Evolutionary conservation across 305 asterid genomes (phyloP), one percentile per base, ranked within the genome.

Genomic region (Fraxinus nigra): DNA sequence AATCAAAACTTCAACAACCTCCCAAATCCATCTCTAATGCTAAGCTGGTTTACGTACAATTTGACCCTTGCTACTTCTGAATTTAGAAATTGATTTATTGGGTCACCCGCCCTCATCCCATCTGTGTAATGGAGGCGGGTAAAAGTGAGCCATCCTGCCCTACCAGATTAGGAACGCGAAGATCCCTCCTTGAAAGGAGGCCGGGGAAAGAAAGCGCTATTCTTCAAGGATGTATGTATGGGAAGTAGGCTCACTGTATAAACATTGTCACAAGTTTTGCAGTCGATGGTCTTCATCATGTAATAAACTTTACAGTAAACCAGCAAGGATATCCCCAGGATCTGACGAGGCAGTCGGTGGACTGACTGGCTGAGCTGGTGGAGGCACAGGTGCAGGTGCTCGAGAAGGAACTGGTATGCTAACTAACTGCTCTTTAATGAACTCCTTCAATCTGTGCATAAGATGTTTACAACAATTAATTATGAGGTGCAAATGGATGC

Each of bases 251-350:
- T 67, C 78, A 89, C 85, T 75, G 82, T 89, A 90, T 89, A 85
- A 85, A 89, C 93, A 92, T 80, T 84, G 87, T 85, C 86, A 89
- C 89, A 86, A 70, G 70, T 81, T 56, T 56, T 56, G 26, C 65
- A n/a, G 65, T 56, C 10, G 26, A 56, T 18, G 34, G 78, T 81
- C 72, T 48, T 35, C 34, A 79, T 79, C 46, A 18, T 16, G 76
- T 82, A 67, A 28, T 67, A 26, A 65, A 75, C 85, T 92, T 91
- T 91, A 95, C 67, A 97, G 92, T 89, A 97, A 91, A 83, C 96
- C 98, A 72, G 99, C 98, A 76, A 97, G 98, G 46, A 95, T 84
- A 72, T 95, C 95, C 37, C 92, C 99, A 0, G 99, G 99, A 85
- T 95, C 99, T 70, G 95, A 87, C 79, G 83, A 22, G 72, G 93